Percentiles rank a stretch among this genome's conserved stretches.
Evolutionary conservation across 2,329 filamentous ascomycete species (phyloP).

Genomic region (Penicillium sp.): DNA sequence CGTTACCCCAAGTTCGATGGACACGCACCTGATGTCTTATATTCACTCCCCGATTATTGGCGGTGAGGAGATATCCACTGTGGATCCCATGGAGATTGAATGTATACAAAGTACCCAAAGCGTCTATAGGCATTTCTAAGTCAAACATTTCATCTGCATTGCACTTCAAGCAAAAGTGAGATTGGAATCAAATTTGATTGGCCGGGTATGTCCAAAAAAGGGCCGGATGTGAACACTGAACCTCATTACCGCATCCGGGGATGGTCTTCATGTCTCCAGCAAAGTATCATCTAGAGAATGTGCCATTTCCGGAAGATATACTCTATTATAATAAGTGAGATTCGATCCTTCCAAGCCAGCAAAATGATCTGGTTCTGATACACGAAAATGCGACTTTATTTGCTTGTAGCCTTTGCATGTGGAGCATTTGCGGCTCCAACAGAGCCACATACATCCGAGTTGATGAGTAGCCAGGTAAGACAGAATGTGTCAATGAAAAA

Average conservation of each 20-base stretch:
- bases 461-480: neutral
- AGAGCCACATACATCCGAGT: neutral
- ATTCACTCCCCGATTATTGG: slow-evolving; percentile 14
- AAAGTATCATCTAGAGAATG: neutral
- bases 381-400: neutral
- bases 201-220: too few relatives aligned
- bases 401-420: neutral
- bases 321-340: neutral
- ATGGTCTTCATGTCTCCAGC: neutral
- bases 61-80: slow-evolving; percentile 24
- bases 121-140: neutral
- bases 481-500: neutral
- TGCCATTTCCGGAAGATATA: neutral
- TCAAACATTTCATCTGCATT: too few relatives aligned
- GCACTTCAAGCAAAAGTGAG: too few relatives aligned
- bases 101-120: neutral
- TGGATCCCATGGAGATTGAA: slow-evolving; percentile 7
- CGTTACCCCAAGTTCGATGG: neutral
- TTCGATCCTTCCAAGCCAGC: neutral
- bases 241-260: neutral
- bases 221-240: neutral
- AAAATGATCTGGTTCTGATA: neutral
- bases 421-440: neutral
- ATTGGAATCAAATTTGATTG: too few relatives aligned
- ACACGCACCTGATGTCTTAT: slow-evolving; percentile 3